Evolutionary conservation across 2,329 filamentous ascomycete species (phyloP), one percentile per base, ranked within the genome.

Genomic region (Teratosphaeria epicoccoides): DNA sequence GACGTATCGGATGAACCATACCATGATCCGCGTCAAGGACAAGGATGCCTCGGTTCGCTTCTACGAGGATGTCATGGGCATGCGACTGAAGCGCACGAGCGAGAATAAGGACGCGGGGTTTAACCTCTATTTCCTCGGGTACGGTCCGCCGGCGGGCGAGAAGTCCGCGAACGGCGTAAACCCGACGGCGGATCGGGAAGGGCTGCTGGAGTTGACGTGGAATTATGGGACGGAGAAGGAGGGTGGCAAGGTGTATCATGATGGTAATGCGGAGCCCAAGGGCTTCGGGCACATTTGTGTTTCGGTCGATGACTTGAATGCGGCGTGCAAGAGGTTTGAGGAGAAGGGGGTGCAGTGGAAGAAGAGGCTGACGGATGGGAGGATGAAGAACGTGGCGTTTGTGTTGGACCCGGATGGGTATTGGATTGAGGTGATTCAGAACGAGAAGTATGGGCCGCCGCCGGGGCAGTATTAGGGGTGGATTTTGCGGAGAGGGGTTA

Each of bases 361-460:
- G 82, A 97, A 97, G 82, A 79, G 87, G 58, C 77, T 97, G 55
- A 95, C 88, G 1, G 91, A 97, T 57, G 91, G 91, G 24, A 95
- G 95, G 89, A 95, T 96, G 90, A 91, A 87, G 77, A 88, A 93
- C 58, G 84, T 97, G 50, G 93, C 93, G 0, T 97, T 97, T 66
- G 72, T 97, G 46, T 75, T 95, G 25, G 70, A 73, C 57, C 89
- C 89, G 0, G 89, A 95, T 70, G 80, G 79, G 48, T 95, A 94
- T 72, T 94, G 86, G 87, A 78, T 88, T 49, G 80, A 82, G 66
- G 70, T 83, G 24, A 73, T 95, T 49, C 88, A 95, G 73, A 95
- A 95, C 62, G 83, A 88, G 71, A 76, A 73, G 50, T 74, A 86
- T 53, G 77, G 76, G 63, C 40, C 47, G 24, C 49, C 53, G 10